Percentiles rank a stretch among this genome's conserved stretches.
These are phyloP conservation scores for Glycine tomentella DNA, from an alignment of 306 rosid genomes.

Conservation along the genomic window DNA sequence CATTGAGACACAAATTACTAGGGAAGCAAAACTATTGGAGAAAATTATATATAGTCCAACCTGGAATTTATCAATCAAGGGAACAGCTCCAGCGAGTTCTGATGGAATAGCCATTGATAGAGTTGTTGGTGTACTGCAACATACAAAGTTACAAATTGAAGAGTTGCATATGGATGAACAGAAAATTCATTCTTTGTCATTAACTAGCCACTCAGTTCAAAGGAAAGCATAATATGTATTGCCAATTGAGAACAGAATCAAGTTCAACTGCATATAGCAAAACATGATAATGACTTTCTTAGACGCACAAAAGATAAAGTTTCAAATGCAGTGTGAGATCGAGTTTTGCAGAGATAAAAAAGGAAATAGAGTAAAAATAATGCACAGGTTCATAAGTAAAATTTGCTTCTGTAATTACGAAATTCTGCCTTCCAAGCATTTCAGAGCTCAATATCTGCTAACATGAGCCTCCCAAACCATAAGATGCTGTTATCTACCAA, in stretches of 20 bases:
- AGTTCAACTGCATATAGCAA: constrained; percentile 4
- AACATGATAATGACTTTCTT: constrained; percentile 3
- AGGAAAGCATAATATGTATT: neutral
- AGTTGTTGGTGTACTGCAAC: constrained; percentile 75
- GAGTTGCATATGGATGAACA: constrained; percentile 12
- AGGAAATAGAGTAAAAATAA: neutral
- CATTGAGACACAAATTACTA: constrained; percentile 11
- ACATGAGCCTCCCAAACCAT: neutral
- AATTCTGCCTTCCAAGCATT: neutral
- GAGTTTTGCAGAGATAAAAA: neutral
- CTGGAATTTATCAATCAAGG: constrained; percentile 88
- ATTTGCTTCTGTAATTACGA: neutral
- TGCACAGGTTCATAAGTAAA: neutral
- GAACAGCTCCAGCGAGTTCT: constrained; percentile 90
- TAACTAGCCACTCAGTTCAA: constrained; percentile 12
- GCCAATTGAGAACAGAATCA: constrained; percentile 7
- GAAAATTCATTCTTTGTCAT: constrained; percentile 12
- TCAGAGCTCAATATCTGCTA: constrained; percentile 4
- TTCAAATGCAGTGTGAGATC: neutral
- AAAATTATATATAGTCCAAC: constrained; percentile 44
- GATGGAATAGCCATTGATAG: constrained; percentile 77
- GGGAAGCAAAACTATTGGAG: constrained; percentile 3
- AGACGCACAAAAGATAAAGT: neutral
- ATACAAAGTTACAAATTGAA: constrained; percentile 35
- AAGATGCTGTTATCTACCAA: constrained; percentile 14